Conservation (phyloP, 2,329 filamentous ascomycete species). For the Penicillium janthinellum region DNA sequence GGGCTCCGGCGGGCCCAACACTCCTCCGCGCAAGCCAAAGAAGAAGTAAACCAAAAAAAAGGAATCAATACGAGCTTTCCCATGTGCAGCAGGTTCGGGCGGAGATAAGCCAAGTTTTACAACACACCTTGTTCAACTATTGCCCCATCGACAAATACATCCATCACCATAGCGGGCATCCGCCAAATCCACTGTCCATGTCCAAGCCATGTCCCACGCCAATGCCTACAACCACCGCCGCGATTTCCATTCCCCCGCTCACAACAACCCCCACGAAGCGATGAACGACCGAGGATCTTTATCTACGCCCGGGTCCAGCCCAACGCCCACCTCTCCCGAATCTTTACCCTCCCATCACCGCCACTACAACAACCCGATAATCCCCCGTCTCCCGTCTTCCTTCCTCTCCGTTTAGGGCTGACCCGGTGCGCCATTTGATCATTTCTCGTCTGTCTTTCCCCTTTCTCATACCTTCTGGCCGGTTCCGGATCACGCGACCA, state of each 20-base stretch:
- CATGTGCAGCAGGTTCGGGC: constrained; percentile 87
- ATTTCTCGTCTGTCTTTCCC: constrained; percentile 3
- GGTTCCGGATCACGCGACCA: constrained; percentile 8
- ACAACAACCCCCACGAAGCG: constrained; percentile 23
- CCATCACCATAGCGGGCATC: neutral
- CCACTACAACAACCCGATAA: constrained; percentile 14
- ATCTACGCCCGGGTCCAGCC: constrained; percentile 22
- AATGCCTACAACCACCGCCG: constrained; percentile 23
- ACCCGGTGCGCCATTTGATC: constrained; percentile 3
- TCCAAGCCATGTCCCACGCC: constrained; percentile 9
- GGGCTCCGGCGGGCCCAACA: constrained; percentile 69
- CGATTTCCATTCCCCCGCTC: constrained; percentile 21
- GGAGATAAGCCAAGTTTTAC: constrained; percentile 66
- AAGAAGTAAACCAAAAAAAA: constrained; percentile 62
- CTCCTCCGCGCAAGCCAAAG: constrained; percentile 71
- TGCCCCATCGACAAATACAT: constrained; percentile 11
- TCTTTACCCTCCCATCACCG: neutral
- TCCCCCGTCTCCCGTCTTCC: constrained; percentile 6
- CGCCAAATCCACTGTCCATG: constrained; percentile 1
- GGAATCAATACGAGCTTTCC: constrained; percentile 70
- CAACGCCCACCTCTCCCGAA: constrained; percentile 8
- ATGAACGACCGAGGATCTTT: constrained; percentile 29
- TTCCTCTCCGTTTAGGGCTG: constrained; percentile 11
- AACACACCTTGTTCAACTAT: constrained; percentile 2
- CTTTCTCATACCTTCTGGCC: constrained; percentile 5